Base-by-base conservation (phyloP, 2,329 filamentous ascomycete species). In the Blastomyces gilchristii region DNA sequence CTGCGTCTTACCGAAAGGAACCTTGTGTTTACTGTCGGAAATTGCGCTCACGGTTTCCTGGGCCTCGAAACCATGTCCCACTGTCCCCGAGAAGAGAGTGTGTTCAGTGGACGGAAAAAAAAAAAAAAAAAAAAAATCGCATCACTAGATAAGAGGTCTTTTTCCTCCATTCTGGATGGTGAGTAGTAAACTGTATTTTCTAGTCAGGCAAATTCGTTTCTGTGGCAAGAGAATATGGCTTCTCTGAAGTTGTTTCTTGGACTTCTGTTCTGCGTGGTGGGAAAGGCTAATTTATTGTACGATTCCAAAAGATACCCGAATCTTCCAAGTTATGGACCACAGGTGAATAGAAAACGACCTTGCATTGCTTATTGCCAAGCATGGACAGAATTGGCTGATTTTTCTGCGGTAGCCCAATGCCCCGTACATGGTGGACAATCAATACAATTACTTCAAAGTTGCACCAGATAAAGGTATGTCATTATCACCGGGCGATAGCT, bases 401-500 rank as follows among this genome's bases (percentile, higher is more conserved):
- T 28, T 18, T 22, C 4, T 28, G 4, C 18, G 56, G 39, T 59
- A 59, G 57, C 39, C 57, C 39, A 59, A 59, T 18, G 39, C 57
- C n/a, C 39, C 57, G 11, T 59, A 59, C 16, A 59, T 59, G 57
- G 57, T 59, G 57, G 57, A 59, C 11, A 59, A 59, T 7, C 57
- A 59, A 39, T 22, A 59, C 34, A 59, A 59, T n/a, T 59, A 47
- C 28, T 59, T 59, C 43, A 59, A 47, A 59, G 14, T 12, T 43
- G 57, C 57, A 16, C 57, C 57, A 59, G 57, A 59, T 31, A 59
- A 45, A 28, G 57, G 57, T 59, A 28, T 11, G 39, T 49, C 31
- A 8, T 34, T 34, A 34, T 34, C 31, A 34, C 31, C 7, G 31
- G 6, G 6, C 31, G 31, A 34, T 34, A 5, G 31, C 31, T 34